Base-by-base conservation (phyloP, 805 yeast species). In the Teunomyces stri region DNA sequence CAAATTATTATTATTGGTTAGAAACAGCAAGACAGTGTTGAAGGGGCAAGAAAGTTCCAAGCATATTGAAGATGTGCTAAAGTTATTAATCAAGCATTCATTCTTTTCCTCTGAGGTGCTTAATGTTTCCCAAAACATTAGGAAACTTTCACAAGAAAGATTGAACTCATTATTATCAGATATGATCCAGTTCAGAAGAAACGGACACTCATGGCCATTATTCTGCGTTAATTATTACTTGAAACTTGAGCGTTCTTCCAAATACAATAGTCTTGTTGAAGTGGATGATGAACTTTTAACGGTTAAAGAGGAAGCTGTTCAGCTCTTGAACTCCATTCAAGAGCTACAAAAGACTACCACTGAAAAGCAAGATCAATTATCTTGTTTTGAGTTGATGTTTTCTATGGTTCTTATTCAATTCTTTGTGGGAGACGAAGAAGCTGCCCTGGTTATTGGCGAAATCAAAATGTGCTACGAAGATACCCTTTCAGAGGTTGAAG, bases 371-470 rank as follows among this genome's bases (percentile, higher is more conserved):
- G 65, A 74, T 48, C 78, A 80, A 54, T 61, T 84, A 51, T 69
- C 70, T 48, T 85, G 89, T 37, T 85, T 92, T 58, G 95, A 89
- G 63, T 68, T 88, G 31, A 69, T 92, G 39, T 79, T 87, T 47
- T 85, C 96, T 0, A 80, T 87, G 78, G 84, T 85, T 3, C 65
- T 90, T 18, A 60, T 92, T 11, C 96, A 89, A 62, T 72, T 91
- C 29, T 90, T 84, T 59, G 70, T 82, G 46, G 95, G 91, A 20
- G 89, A 80, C 53, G 72, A 82, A 5, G 97, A 92, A 50, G 84
- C 96, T 0, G 79, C 87, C 5, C 73, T 81, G 29, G 82, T 89
- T 13, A 70, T 92, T 31, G 83, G 81, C 22, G 98, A 92, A 60
- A 66, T 92, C 42, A 79, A 79, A 47, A 64, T 75, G 21, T 84